Base-by-base conservation (phyloP, 352 stramenopile genomes). In the Phytophthora ramorum region DNA sequence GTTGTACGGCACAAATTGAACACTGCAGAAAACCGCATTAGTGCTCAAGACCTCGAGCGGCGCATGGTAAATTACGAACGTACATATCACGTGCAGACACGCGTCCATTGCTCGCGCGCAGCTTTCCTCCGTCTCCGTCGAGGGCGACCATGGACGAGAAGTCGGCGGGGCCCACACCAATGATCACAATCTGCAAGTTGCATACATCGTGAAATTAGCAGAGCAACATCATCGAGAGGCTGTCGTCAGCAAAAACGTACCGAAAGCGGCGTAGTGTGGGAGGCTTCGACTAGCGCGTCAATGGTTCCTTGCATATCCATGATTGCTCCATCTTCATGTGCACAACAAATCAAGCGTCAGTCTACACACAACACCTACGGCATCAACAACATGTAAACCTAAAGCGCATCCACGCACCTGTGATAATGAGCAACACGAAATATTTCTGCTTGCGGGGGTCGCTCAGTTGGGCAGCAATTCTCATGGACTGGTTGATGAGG, bases 371-470 rank as follows among this genome's bases (percentile, higher is more conserved):
- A 20, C 37, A 43, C 6, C 7, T 43, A 43, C 0, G 32, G 5
- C 10, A 40, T 22, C 17, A 16, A 30, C 16, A 55, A 13, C 7
- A 37, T 32, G 5, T 10, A 46, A 58, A 7, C 4, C 37, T 44
- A 13, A 20, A 44, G 7, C 13, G 37, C 16, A 43, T 45, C 17
- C 19, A 24, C n/a, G n/a, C 12, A 40, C 72, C 72, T 0, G 90
- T 97, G 41, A 97, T 76, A 61, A 97, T 93, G 20, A 97, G 72
- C 28, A 97, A 66, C 17, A 97, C 85, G 58, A 89, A 84, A 65
- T 97, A 97, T 66, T 94, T 93, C 57, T 90, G 78, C 52, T 85
- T 87, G 51, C 70, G 71, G 7, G 78, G 76, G 30, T 87, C 76
- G 26, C 48, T 73, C 9, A 81, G 52, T 17, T 73, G 75, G 26